These are phyloP conservation scores for Metschnikowia dekortorum DNA, from an alignment of 805 yeast genomes.

Conservation along the genomic window DNA sequence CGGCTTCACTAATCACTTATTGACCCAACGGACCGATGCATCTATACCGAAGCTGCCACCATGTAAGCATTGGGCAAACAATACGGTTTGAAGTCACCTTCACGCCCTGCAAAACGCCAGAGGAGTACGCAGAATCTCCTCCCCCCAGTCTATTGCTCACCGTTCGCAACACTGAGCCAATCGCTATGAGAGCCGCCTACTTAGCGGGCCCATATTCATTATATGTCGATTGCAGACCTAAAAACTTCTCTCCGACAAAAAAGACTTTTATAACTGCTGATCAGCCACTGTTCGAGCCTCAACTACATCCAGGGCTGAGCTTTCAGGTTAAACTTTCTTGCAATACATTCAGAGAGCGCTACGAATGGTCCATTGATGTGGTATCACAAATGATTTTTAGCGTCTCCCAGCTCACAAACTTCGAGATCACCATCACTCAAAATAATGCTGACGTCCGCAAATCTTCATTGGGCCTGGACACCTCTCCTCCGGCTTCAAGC, in stretches of 20 bases:
- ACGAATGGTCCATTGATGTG: slow-evolving; percentile 78
- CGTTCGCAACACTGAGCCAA: slow-evolving; percentile 66
- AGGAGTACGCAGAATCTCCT: slow-evolving; percentile 15
- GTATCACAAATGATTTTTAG: slow-evolving; percentile 76
- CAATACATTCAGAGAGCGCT: slow-evolving; percentile 54
- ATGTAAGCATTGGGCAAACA: slow-evolving; percentile 16
- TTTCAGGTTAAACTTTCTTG: slow-evolving; percentile 57
- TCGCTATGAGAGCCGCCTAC: slow-evolving; percentile 76
- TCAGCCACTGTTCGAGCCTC: slow-evolving; percentile 72
- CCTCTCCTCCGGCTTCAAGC: background rate
- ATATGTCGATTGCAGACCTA: slow-evolving; percentile 75
- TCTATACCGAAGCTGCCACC: slow-evolving; percentile 14
- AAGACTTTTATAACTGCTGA: slow-evolving; percentile 66
- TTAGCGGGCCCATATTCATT: slow-evolving; percentile 85
- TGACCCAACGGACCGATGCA: background rate
- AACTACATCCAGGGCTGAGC: slow-evolving; percentile 63
- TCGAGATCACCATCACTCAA: slow-evolving; percentile 49
- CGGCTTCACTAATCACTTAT: background rate
- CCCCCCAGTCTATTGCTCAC: slow-evolving; percentile 44
- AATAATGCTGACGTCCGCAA: slow-evolving; percentile 14
- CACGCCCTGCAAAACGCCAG: slow-evolving; percentile 12
- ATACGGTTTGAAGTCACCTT: slow-evolving; percentile 12
- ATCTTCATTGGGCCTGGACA: background rate
- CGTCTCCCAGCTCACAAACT: slow-evolving; percentile 62
- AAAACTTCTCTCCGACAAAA: slow-evolving; percentile 52